phyloP scores from a whole-genome alignment of 306 rosid species.

The Clitoria ternatea region DNA sequence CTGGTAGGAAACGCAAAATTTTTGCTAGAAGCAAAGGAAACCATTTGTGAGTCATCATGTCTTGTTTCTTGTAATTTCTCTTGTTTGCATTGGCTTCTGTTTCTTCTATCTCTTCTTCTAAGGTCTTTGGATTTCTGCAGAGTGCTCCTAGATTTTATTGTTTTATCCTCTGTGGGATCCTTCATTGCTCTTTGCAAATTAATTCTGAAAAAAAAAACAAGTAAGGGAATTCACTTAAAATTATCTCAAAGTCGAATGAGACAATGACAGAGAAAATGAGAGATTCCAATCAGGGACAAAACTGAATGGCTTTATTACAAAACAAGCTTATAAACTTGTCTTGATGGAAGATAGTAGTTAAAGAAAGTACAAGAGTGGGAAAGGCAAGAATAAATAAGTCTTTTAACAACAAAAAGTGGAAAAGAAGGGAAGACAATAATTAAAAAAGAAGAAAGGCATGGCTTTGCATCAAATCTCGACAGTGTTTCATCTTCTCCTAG shows the following conservation, averaged over 20 bases:
- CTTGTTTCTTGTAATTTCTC: conserved; percentile 22
- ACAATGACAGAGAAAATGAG: neutral
- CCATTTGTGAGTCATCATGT: conserved; percentile 8
- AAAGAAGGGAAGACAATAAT: conserved; percentile 10
- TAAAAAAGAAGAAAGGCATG: conserved; percentile 16
- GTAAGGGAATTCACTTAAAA: conserved; percentile 2
- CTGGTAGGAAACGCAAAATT: conserved; percentile 34
- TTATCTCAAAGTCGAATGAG: neutral
- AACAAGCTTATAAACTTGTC: conserved; percentile 9
- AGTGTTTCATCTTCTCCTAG: conserved; percentile 36
- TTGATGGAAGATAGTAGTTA: neutral
- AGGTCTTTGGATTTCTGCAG: conserved; percentile 25
- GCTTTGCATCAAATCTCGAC: conserved; percentile 40
- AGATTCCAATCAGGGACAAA: neutral
- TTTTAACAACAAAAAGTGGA: conserved; percentile 33
- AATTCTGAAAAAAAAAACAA: conserved; percentile 22
- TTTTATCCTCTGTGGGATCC: conserved; percentile 35
- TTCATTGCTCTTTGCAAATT: conserved; percentile 29
- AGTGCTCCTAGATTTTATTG: conserved; percentile 23
- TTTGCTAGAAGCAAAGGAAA: conserved; percentile 28
- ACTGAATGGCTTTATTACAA: neutral
- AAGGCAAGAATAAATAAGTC: conserved; percentile 22
- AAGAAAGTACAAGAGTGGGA: conserved; percentile 21
- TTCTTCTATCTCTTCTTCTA: conserved; percentile 36
- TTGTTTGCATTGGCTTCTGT: conserved; percentile 17